Conservation (phyloP, 768 basidiomycete species). For the Gymnopilus dilepis region DNA sequence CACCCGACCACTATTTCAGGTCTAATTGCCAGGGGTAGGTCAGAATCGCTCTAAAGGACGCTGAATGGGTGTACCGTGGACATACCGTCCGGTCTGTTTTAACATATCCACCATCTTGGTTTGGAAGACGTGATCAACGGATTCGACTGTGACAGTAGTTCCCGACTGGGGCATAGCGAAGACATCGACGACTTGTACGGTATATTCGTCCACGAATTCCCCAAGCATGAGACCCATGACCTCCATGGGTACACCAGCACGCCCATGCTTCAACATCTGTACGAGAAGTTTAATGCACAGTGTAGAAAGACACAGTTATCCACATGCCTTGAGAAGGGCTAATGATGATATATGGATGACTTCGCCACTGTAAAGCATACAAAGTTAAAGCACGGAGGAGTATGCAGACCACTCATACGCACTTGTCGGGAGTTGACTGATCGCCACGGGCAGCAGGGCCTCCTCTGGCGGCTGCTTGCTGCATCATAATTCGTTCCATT, state of each 20-base stretch:
- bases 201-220: constrained; percentile 98
- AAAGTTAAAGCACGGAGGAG: constrained; percentile 11
- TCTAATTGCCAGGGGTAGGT: constrained; percentile 40
- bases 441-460: constrained; percentile 50
- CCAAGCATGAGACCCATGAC: constrained; percentile 99
- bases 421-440: constrained; percentile 78
- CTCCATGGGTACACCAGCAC: constrained; percentile 99
- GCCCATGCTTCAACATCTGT: constrained; percentile 98
- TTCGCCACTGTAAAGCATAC: constrained; percentile 65
- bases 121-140: constrained; percentile 98
- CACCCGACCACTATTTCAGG: constrained; percentile 99
- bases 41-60: constrained; percentile 15
- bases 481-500: constrained; percentile 55
- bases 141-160: constrained; percentile 96
- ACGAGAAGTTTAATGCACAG: constrained; percentile 15
- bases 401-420: constrained; percentile 23
- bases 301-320: neutral
- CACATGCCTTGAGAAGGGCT: constrained; percentile 88
- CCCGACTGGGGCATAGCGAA: constrained; percentile 99
- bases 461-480: constrained; percentile 43
- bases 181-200: constrained; percentile 92
- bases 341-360: constrained; percentile 97
- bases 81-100: constrained; percentile 96
- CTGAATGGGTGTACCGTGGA: constrained; percentile 22
- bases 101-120: constrained; percentile 98